Conservation (phyloP, 148 eudicot genomes). For the Camellia sinensis region DNA sequence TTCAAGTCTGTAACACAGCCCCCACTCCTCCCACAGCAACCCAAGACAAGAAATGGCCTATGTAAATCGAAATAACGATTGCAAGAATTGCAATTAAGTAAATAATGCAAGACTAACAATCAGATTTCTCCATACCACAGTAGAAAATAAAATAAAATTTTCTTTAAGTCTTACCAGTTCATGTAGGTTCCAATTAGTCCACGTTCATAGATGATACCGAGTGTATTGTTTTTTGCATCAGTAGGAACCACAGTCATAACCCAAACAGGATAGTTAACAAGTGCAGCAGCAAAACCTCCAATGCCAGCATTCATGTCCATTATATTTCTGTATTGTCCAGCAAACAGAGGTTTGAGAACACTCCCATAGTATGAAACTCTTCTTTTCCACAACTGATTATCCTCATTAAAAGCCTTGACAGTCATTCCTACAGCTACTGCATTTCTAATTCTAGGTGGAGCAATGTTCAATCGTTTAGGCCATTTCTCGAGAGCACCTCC, state of each 20-base stretch:
- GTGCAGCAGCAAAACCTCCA: constrained; percentile 76
- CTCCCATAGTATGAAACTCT: constrained; percentile 44
- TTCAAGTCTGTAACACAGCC: background rate
- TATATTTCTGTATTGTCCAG: constrained; percentile 49
- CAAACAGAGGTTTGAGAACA: constrained; percentile 35
- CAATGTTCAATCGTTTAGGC: constrained; percentile 54
- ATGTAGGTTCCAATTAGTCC: constrained; percentile 75
- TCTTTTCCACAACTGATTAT: constrained; percentile 56
- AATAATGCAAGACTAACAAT: background rate
- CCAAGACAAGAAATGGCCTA: background rate
- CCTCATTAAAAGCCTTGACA: constrained; percentile 39
- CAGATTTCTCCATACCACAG: background rate
- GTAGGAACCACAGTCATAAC: constrained; percentile 68
- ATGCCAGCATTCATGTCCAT: constrained; percentile 79
- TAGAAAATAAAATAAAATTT: background rate
- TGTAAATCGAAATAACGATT: background rate
- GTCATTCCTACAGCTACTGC: constrained; percentile 27
- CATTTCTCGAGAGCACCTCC: constrained; percentile 62
- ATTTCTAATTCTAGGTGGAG: constrained; percentile 48
- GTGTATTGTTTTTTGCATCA: constrained; percentile 45
- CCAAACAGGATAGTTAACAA: constrained; percentile 58
- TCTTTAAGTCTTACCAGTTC: constrained; percentile 46
- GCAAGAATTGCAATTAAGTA: background rate
- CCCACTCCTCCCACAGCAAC: background rate
- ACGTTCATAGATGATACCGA: constrained; percentile 61